Conservation (phyloP, 1,284 basidiomycete species). For the Dichomitus squalens region DNA sequence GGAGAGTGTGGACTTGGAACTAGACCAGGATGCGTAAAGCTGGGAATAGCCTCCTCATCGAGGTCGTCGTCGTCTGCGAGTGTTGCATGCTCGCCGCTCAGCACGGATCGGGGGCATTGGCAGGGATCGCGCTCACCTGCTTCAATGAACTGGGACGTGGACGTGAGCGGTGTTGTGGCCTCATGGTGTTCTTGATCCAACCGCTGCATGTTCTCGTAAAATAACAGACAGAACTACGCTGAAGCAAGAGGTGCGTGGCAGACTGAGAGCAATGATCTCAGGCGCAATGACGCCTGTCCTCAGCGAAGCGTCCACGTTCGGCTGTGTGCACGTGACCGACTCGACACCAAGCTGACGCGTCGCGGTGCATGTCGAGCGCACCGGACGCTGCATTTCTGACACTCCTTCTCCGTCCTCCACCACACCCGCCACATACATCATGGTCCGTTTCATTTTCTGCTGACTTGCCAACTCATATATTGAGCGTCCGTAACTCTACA, state of each 20-base stretch:
- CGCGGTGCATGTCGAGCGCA: conserved; percentile 34
- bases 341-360: conserved; percentile 59
- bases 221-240: neutral
- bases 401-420: conserved; percentile 11
- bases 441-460: conserved; percentile 20
- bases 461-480: neutral
- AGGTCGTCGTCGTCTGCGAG: conserved; percentile 76
- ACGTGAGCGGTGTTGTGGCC: conserved; percentile 53
- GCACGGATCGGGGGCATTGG: neutral
- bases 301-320: conserved; percentile 11
- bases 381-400: conserved; percentile 34
- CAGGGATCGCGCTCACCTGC: conserved; percentile 48
- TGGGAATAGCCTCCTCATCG: conserved; percentile 78
- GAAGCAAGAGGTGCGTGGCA: neutral
- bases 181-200: conserved; percentile 27
- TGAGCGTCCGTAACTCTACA: neutral
- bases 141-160: conserved; percentile 74
- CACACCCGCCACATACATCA: conserved; percentile 16
- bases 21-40: conserved; percentile 66
- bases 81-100: neutral
- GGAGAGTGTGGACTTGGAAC: conserved; percentile 37
- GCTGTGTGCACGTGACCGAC: conserved; percentile 17
- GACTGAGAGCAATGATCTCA: neutral
- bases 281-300: neutral
- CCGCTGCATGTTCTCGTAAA: conserved; percentile 24